phyloP scores from a whole-genome alignment of 2,329 filamentous ascomycete genomes.

The Penicillium rolfsii region DNA sequence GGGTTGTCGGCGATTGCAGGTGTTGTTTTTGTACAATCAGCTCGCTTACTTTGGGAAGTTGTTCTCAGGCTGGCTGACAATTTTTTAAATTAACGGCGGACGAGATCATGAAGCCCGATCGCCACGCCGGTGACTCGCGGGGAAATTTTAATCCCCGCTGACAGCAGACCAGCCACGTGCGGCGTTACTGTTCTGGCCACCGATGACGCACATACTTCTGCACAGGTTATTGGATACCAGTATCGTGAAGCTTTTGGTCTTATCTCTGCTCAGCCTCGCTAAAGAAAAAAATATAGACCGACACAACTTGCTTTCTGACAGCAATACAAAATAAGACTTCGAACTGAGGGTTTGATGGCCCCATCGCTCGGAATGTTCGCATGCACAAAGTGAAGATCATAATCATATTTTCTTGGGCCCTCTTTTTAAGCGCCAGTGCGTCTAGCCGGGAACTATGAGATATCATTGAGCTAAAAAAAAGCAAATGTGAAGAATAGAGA shows the following conservation, averaged over 20 bases:
- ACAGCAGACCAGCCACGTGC: not conserved
- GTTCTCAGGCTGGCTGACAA: not conserved
- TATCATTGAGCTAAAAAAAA: constrained; percentile 20
- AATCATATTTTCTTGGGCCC: constrained; percentile 20
- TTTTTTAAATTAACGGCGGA: not conserved
- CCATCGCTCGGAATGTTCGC: not conserved
- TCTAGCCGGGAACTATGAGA: constrained; percentile 18
- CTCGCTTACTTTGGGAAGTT: not conserved
- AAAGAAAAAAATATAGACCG: not conserved
- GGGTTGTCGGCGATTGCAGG: not conserved
- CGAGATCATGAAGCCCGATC: not conserved
- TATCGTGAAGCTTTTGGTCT: not conserved
- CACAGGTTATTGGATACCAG: not conserved
- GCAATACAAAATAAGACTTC: not conserved
- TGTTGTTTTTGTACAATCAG: not conserved
- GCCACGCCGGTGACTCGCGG: not conserved
- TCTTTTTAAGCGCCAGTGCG: constrained; percentile 30
- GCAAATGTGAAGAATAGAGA: constrained; percentile 8
- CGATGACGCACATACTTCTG: not conserved
- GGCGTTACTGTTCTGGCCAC: not conserved
- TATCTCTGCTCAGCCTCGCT: not conserved
- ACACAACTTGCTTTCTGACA: not conserved
- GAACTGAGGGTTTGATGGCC: not conserved
- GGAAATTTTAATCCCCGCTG: not conserved
- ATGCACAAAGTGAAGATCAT: not conserved